Conservation (phyloP, 129 eudicot genomes). For the Mikania micrantha region DNA sequence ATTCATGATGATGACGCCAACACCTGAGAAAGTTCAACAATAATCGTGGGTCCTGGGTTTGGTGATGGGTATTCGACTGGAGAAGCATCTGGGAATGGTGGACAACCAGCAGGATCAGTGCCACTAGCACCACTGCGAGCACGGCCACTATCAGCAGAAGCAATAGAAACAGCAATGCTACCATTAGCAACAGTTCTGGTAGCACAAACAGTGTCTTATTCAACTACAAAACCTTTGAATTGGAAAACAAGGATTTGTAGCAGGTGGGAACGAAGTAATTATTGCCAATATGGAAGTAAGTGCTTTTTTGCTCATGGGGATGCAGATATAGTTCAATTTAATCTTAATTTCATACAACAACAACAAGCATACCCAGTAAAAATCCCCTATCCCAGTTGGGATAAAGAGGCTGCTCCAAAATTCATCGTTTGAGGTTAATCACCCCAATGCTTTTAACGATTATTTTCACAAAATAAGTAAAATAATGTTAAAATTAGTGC, state of each 20-base stretch:
- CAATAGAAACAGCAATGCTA: neutral
- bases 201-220: conserved; percentile 7
- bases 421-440: too few relatives aligned
- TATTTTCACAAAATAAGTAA: too few relatives aligned
- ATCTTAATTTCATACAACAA: neutral
- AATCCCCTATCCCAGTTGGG: too few relatives aligned
- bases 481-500: too few relatives aligned
- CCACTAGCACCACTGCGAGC: neutral
- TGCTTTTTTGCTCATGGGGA: conserved; percentile 88
- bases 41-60: conserved; percentile 51
- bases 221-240: conserved; percentile 49
- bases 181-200: neutral
- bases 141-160: neutral
- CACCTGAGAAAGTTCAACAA: conserved; percentile 62
- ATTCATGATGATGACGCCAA: conserved; percentile 68
- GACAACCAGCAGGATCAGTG: neutral
- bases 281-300: conserved; percentile 68
- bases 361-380: too few relatives aligned
- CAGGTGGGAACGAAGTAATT: conserved; percentile 69
- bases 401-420: too few relatives aligned
- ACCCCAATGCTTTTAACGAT: too few relatives aligned
- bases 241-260: conserved; percentile 85
- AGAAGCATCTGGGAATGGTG: conserved; percentile 13
- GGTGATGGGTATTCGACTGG: conserved; percentile 31
- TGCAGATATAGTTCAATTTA: conserved; percentile 44